phyloP scores from a whole-genome alignment of 2,329 filamentous ascomycete genomes.

The Ophiocordyceps camponoti-rufipedis region DNA sequence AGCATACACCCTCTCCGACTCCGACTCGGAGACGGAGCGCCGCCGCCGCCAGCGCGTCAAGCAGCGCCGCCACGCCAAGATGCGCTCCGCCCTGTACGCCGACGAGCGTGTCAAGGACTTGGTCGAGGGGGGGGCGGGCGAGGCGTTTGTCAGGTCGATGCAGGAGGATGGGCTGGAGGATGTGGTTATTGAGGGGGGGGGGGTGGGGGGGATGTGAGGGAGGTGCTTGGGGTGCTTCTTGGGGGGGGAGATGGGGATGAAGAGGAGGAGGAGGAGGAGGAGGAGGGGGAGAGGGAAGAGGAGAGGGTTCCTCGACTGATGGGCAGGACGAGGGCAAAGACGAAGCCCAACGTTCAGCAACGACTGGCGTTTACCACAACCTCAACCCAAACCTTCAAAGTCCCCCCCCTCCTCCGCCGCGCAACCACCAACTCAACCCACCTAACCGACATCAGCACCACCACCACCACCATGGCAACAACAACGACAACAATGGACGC shows the following conservation, averaged over 20 bases:
- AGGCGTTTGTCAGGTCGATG: conserved; percentile 78
- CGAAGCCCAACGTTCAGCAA: too few species aligned
- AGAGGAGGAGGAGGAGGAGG: conserved; percentile 11
- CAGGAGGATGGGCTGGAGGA: conserved; percentile 70
- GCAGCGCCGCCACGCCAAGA: conserved; percentile 73
- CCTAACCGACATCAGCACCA: too few species aligned
- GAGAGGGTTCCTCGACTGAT: conserved; percentile 33
- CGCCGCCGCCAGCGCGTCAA: conserved; percentile 53
- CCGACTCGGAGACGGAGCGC: conserved; percentile 78
- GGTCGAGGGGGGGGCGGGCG: conserved; percentile 71
- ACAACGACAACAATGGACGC: not conserved
- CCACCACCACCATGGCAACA: conserved; percentile 5
- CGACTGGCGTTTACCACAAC: too few species aligned
- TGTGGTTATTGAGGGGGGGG: conserved; percentile 14
- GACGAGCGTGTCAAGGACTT: conserved; percentile 87
- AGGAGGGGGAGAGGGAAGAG: conserved; percentile 27
- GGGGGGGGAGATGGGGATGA: conserved; percentile 7
- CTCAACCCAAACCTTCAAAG: conserved; percentile 35
- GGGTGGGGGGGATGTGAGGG: conserved; percentile 17
- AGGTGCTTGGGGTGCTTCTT: conserved; percentile 11
- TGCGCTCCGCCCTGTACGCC: conserved; percentile 72
- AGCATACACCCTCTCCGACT: conserved; percentile 55
- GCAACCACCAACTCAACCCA: conserved; percentile 46
- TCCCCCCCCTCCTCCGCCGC: conserved; percentile 52
- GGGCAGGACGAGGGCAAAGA: too few species aligned